These are phyloP conservation scores for Lactifluus echinatus DNA, from an alignment of 768 basidiomycete species.

Conservation along the genomic window DNA sequence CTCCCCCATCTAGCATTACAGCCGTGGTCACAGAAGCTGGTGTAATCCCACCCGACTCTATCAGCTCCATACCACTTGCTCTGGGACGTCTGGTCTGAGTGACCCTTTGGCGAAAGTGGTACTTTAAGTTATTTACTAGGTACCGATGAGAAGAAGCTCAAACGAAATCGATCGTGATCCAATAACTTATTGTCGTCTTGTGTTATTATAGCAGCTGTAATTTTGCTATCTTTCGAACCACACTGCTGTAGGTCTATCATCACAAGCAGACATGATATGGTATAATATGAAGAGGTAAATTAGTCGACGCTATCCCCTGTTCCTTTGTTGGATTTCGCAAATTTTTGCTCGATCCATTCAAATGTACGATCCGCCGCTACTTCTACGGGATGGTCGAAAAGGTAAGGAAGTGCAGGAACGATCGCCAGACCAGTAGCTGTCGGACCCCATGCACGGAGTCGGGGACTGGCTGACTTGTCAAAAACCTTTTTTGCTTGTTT, in stretches of 20 bases:
- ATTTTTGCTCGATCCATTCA: slow-evolving; percentile 55
- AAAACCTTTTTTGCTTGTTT: slow-evolving; percentile 64
- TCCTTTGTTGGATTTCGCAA: slow-evolving; percentile 34
- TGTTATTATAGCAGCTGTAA: background rate
- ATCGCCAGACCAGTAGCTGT: slow-evolving; percentile 65
- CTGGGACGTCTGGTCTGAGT: slow-evolving; percentile 33
- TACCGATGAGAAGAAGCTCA: background rate
- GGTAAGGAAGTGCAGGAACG: slow-evolving; percentile 64
- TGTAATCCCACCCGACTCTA: slow-evolving; percentile 86
- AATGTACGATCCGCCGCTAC: slow-evolving; percentile 57
- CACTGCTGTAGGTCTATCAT: background rate
- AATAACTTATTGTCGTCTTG: slow-evolving; percentile 20
- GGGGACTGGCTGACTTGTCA: slow-evolving; percentile 45
- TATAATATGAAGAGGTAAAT: background rate
- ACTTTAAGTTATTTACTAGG: background rate
- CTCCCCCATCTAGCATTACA: slow-evolving; percentile 85
- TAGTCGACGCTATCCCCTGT: slow-evolving; percentile 24
- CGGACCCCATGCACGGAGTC: slow-evolving; percentile 65
- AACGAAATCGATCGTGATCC: background rate
- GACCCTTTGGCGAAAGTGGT: background rate
- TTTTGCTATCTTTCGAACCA: background rate
- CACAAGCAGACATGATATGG: background rate
- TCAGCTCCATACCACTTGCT: slow-evolving; percentile 73
- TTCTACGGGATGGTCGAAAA: slow-evolving; percentile 78
- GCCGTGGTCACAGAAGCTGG: slow-evolving; percentile 97